Base-by-base conservation (phyloP, 345 rosid species). In the Nephelium lappaceum region DNA sequence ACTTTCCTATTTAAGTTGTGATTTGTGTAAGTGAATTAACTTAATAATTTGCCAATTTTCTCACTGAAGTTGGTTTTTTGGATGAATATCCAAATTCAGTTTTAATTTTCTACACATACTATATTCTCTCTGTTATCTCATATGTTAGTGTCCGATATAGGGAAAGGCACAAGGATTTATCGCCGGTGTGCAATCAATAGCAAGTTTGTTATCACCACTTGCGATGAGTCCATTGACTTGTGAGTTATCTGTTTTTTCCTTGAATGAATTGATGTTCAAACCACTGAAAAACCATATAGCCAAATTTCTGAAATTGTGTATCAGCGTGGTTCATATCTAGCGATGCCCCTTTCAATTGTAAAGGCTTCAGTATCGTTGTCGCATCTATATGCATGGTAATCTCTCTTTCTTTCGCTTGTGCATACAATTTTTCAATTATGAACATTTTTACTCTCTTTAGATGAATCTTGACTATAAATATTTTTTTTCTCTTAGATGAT, bases 221-320 rank as follows among this genome's bases (percentile, higher is more conserved):
- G 87, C 82, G 71, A 87, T 87, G 84, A 89, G 86, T 81, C 92
- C 92, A 76, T 73, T 89, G 81, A 87, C 90, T n/a, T 55, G 90
- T 87, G 72, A 84, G 86, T 75, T 68, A 14, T 11, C 4, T 57
- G 15, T 19, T 11, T 45, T 5, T 6, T 55, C 31, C 10, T 27
- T 11, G 67, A 23, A 41, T 67, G 25, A 43, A 18, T 60, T 23
- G 1, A 60, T 21, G 18, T 25, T 11, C 31, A 69, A 25, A 57
- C 51, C 45, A 6, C 27, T 49, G n/a, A 36, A 49, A 38, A 38
- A 38, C 55, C 19, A n/a, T 67, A 39, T 74, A 53, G 42, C 64
- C 72, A 42, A 15, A 47, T 43, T 4, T 67, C 27, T 55, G 47
- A 5, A 49, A 14, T 62, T 11, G n/a, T 64, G 18, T 74, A 62